Percentiles rank a stretch among this genome's conserved stretches.
Conservation (phyloP, 768 basidiomycete genomes). For the Pisolithus sp. region DNA sequence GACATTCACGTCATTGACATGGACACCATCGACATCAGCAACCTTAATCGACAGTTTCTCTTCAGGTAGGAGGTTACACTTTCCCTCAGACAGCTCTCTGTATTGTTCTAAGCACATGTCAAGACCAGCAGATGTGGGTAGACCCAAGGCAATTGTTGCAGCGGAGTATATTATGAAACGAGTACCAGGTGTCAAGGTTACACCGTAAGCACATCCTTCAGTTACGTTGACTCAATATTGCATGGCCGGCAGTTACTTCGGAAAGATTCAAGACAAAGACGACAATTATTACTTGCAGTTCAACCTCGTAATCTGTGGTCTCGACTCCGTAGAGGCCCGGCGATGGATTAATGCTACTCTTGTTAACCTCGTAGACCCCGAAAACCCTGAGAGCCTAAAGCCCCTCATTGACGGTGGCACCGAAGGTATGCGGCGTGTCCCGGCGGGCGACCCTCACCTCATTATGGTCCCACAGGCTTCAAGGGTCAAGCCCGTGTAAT, state of each 20-base stretch:
- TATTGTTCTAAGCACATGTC: conserved; percentile 1
- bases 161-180: conserved; percentile 97
- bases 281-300: conserved; percentile 96
- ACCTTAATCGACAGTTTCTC: conserved; percentile 95
- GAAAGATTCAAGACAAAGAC: conserved; percentile 97
- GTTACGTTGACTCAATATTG: conserved; percentile 1
- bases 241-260: conserved; percentile 63
- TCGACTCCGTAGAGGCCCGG: conserved; percentile 95
- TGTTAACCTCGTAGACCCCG: conserved; percentile 90
- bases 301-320: conserved; percentile 92
- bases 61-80: conserved; percentile 60
- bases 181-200: conserved; percentile 93
- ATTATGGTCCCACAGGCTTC: conserved; percentile 58
- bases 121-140: conserved; percentile 86
- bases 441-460: not conserved
- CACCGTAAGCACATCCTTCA: conserved; percentile 60
- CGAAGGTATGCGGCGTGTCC: conserved; percentile 51
- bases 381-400: conserved; percentile 88
- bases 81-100: not conserved
- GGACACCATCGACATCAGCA: conserved; percentile 99
- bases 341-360: conserved; percentile 99
- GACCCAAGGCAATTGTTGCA: conserved; percentile 89
- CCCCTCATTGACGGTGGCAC: conserved; percentile 98
- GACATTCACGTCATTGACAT: conserved; percentile 99
- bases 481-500: conserved; percentile 98